Evolutionary conservation across 2,329 filamentous ascomycete genomes (phyloP).

Genomic region (Ophiostoma sp.): DNA sequence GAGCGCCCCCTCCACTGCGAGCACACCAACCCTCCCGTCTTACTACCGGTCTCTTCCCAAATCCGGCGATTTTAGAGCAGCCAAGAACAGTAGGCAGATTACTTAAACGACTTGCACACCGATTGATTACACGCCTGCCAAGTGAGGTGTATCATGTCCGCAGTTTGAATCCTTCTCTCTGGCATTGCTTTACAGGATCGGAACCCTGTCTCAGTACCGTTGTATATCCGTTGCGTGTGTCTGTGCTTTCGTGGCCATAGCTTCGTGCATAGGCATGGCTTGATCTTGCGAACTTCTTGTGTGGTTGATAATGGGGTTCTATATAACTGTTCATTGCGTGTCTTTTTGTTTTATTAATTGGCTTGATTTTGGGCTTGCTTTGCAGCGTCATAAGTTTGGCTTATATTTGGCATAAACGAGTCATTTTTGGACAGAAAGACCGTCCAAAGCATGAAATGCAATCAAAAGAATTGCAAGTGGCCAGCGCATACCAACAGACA

Average conservation of each 20-base stretch:
- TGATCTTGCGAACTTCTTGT: neutral
- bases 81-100: too few relatives aligned
- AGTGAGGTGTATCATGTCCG: too few relatives aligned
- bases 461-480: neutral
- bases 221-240: neutral
- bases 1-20: too few relatives aligned
- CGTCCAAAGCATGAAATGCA: neutral
- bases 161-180: too few relatives aligned
- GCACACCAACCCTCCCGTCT: neutral
- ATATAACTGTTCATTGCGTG: neutral
- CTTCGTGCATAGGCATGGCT: neutral
- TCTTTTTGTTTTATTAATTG: too few relatives aligned
- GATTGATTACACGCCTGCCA: neutral
- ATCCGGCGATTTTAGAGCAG: neutral
- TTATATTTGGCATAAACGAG: too few relatives aligned
- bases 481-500: neutral
- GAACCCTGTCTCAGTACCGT: neutral
- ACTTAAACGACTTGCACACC: neutral
- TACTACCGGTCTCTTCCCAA: neutral
- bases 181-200: neutral
- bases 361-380: too few relatives aligned
- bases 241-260: slow-evolving; percentile 5
- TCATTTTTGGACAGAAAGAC: too few relatives aligned
- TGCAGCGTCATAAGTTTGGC: too few relatives aligned
- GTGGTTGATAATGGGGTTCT: neutral